Conservation (phyloP, 257 asterid genomes). For the Anisodus tanguticus region DNA sequence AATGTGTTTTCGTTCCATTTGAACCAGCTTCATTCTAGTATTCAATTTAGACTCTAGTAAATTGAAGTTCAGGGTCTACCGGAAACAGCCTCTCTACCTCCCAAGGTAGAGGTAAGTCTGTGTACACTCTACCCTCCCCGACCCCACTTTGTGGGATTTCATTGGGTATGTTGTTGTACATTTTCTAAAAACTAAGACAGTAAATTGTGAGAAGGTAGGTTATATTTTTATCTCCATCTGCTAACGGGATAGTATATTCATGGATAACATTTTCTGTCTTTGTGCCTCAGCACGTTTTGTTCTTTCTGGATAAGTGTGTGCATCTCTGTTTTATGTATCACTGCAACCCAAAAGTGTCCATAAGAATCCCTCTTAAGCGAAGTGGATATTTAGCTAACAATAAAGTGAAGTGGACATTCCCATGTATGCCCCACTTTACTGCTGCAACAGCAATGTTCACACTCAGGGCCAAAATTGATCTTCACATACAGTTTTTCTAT, state of each 20-base stretch:
- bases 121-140: no score
- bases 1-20: neutral
- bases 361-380: neutral
- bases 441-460: constrained; percentile 11
- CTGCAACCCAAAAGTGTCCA: constrained; percentile 11
- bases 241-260: neutral
- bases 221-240: constrained; percentile 3
- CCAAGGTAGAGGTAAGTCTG: no score
- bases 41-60: constrained; percentile 18
- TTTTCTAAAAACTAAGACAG: neutral
- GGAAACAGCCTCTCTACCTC: no score
- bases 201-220: neutral
- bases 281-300: neutral
- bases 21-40: neutral
- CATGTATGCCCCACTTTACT: neutral
- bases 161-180: neutral
- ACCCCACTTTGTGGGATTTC: no score
- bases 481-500: neutral
- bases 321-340: neutral
- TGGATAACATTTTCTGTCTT: neutral
- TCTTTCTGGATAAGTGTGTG: constrained; percentile 1
- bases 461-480: neutral
- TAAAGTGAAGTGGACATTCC: neutral
- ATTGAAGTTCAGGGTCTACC: neutral
- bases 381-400: neutral